Percentiles rank a stretch among this genome's conserved stretches.
Conservation (phyloP, 108 stramenopile genomes). For the Fragilariopsis cylindrus region DNA sequence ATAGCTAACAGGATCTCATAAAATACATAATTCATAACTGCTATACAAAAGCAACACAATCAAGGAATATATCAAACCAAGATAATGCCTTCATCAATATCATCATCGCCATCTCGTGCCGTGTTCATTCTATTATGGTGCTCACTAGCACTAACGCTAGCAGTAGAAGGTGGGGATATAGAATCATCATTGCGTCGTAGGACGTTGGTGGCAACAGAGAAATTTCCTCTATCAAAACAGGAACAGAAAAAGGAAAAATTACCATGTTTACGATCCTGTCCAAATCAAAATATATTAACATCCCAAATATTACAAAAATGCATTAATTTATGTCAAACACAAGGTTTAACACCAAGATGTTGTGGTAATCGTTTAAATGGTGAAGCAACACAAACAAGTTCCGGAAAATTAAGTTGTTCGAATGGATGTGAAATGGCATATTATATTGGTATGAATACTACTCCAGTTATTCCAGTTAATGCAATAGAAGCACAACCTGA, state of each 20-base stretch:
- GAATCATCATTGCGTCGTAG: no score
- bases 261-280: no score
- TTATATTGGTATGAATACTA: neutral
- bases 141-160: neutral
- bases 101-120: neutral
- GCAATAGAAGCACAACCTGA: no score
- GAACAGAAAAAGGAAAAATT: no score
- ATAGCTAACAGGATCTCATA: no score
- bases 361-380: neutral
- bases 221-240: no score
- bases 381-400: neutral
- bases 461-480: no score
- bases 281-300: neutral
- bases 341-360: neutral
- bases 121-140: neutral
- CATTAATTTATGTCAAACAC: neutral
- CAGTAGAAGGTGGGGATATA: neutral
- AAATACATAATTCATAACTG: no score
- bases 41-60: no score
- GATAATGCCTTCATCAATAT: no score
- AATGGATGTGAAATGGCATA: conserved; percentile 1
- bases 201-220: no score
- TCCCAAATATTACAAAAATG: neutral
- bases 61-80: no score
- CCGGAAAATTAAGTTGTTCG: neutral